phyloP scores from a whole-genome alignment of 495 filamentous ascomycete species.

The Penicillium salamii region DNA sequence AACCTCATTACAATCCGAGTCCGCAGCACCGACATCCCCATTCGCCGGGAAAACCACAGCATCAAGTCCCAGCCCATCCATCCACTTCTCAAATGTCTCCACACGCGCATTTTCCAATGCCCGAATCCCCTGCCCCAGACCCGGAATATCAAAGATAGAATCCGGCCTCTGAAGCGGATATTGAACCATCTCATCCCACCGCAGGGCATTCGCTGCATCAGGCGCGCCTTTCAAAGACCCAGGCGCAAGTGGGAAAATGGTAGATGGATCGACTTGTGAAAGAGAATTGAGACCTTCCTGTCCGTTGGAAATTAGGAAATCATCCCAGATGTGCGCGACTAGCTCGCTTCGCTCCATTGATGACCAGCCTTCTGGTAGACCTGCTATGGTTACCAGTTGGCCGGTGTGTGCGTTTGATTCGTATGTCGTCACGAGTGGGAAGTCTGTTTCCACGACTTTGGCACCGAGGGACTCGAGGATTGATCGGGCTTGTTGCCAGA shows the following conservation, averaged over 20 bases:
- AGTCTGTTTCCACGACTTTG: slow-evolving; percentile 32
- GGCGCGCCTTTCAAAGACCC: slow-evolving; percentile 28
- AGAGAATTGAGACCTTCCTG: slow-evolving; percentile 26
- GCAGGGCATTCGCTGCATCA: slow-evolving; percentile 28
- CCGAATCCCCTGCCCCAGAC: slow-evolving; percentile 23
- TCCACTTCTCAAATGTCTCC: slow-evolving; percentile 33
- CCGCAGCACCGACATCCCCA: slow-evolving; percentile 28
- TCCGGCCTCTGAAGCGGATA: slow-evolving; percentile 25
- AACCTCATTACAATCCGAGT: slow-evolving; percentile 26
- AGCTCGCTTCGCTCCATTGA: slow-evolving; percentile 34
- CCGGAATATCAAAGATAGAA: slow-evolving; percentile 26
- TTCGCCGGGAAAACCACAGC: slow-evolving; percentile 36
- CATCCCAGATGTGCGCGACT: slow-evolving; percentile 34
- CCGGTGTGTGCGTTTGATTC: slow-evolving; percentile 28
- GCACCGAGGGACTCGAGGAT: slow-evolving; percentile 29
- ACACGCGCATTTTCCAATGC: slow-evolving; percentile 31
- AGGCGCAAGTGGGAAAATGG: slow-evolving; percentile 33
- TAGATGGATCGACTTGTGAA: slow-evolving; percentile 25
- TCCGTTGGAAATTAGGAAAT: slow-evolving; percentile 27
- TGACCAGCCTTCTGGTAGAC: slow-evolving; percentile 31
- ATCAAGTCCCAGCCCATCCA: slow-evolving; percentile 30
- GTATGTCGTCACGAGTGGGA: slow-evolving; percentile 30
- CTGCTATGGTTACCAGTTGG: slow-evolving; percentile 30
- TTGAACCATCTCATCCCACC: slow-evolving; percentile 33
- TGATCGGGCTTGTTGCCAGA: slow-evolving; percentile 27